phyloP scores from a whole-genome alignment of 1,284 basidiomycete species.

The Afroboletus lepidellus region DNA sequence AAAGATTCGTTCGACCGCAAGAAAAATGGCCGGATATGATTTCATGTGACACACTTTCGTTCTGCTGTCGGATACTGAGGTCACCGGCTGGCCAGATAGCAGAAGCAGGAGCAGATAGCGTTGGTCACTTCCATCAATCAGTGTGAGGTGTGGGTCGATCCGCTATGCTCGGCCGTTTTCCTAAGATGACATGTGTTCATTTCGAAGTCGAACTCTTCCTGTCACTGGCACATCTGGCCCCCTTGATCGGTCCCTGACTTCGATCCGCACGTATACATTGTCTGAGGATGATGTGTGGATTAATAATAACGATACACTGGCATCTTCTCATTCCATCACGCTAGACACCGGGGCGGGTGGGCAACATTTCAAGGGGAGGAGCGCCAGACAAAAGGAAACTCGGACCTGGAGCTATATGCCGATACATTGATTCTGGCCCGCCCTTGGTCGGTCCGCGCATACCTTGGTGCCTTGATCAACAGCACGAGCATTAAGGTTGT shows the following conservation, averaged over 20 bases:
- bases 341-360: neutral
- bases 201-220: neutral
- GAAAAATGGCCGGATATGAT: neutral
- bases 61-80: neutral
- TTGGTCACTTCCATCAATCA: neutral
- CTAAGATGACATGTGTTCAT: conserved; percentile 1
- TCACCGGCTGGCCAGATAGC: neutral
- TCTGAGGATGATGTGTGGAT: neutral
- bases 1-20: conserved; percentile 5
- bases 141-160: neutral
- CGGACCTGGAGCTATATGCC: neutral
- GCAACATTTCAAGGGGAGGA: neutral
- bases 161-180: neutral
- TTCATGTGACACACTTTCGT: neutral
- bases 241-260: neutral
- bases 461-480: neutral
- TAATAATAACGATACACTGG: neutral
- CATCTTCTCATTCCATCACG: conserved; percentile 1
- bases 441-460: neutral
- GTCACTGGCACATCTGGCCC: neutral
- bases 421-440: neutral
- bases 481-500: neutral
- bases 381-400: conserved; percentile 4
- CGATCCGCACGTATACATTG: neutral
- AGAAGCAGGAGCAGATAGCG: neutral